These are phyloP conservation scores for Diaporthe nobilis DNA, from an alignment of 2,329 filamentous ascomycete genomes.

Conservation along the genomic window DNA sequence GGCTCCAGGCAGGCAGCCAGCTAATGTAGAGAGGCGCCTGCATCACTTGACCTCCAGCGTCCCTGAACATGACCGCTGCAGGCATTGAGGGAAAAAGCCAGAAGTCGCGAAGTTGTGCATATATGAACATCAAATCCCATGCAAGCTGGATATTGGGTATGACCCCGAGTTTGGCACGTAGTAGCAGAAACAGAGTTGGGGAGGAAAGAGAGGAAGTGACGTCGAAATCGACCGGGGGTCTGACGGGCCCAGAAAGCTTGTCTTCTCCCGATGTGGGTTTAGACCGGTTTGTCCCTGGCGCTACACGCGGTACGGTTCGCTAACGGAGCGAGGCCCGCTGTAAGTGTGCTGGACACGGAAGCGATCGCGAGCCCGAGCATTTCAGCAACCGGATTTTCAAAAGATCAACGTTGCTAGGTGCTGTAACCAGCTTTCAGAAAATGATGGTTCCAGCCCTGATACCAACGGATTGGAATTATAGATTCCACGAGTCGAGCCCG, in stretches of 20 bases:
- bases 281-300: background rate
- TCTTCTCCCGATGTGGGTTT: background rate
- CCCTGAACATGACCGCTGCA: background rate
- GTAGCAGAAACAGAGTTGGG: background rate
- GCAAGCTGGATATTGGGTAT: background rate
- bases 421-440: background rate
- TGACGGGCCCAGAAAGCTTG: background rate
- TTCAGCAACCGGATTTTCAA: background rate
- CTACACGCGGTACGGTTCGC: background rate
- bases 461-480: background rate
- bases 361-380: constrained; percentile 10
- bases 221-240: background rate
- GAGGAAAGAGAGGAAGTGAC: background rate
- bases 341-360: background rate
- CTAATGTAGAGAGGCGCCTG: too few species aligned
- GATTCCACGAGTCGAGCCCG: background rate
- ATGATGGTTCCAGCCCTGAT: too few species aligned
- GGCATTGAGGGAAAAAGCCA: background rate
- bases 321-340: background rate
- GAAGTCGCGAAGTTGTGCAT: too few species aligned
- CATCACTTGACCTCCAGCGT: background rate
- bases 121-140: too few species aligned
- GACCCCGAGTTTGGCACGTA: too few species aligned
- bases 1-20: background rate
- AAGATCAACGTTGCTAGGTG: background rate